These are phyloP conservation scores for Penicillium goetzii DNA, from an alignment of 495 filamentous ascomycete species.

Conservation along the genomic window DNA sequence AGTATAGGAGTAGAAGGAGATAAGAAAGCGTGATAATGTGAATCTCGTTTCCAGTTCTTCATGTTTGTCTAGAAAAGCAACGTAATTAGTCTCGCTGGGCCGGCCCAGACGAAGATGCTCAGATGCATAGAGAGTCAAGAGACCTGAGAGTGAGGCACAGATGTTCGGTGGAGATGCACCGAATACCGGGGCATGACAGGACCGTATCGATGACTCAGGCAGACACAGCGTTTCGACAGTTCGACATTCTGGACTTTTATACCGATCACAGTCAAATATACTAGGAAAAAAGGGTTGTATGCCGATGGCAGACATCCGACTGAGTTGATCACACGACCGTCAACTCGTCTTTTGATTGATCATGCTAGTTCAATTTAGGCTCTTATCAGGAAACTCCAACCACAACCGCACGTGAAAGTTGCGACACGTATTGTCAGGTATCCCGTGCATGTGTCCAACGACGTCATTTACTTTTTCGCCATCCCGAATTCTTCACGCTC, in stretches of 20 bases:
- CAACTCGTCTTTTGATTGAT: background rate
- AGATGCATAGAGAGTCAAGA: background rate
- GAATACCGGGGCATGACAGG: conserved; percentile 40
- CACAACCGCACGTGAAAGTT: conserved; percentile 33
- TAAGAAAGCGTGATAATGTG: too few relatives aligned
- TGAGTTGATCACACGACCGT: conserved; percentile 1
- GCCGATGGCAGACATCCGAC: background rate
- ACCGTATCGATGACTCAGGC: conserved; percentile 30
- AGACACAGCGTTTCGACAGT: background rate
- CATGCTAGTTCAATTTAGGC: too few relatives aligned
- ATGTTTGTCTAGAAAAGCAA: background rate
- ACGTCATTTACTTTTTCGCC: conserved; percentile 35
- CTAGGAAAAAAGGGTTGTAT: background rate
- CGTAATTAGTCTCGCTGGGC: background rate
- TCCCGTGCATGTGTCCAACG: conserved; percentile 30
- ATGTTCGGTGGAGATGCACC: conserved; percentile 24
- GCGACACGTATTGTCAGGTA: conserved; percentile 34
- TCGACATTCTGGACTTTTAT: background rate
- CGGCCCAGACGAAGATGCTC: background rate
- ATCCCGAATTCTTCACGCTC: conserved; percentile 19
- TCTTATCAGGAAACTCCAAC: conserved; percentile 3
- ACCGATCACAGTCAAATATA: background rate
- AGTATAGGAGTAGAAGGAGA: too few relatives aligned
- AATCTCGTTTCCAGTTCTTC: background rate
- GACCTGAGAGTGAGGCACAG: too few relatives aligned